Base-by-base conservation (phyloP, 306 rosid genomes). In the Rosa lucieae region DNA sequence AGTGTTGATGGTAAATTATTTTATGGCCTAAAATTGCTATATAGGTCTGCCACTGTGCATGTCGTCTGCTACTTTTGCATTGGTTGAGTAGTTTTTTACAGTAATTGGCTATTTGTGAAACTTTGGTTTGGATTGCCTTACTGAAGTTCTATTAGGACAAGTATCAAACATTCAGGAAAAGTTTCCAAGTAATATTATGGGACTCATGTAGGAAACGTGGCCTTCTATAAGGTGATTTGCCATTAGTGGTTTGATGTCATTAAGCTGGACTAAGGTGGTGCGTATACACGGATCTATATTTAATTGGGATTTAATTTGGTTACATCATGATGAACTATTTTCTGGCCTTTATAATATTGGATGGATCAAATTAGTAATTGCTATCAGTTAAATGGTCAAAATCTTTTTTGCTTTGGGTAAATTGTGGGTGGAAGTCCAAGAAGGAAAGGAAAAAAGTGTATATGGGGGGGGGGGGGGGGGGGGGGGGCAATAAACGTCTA, bases 1-100 rank as follows among this genome's bases (percentile, higher is more conserved):
- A 95, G 99, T 82, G 77, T 82, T 69, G 99, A 95, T 81, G 99
- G 99, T 93, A 89, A 58, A 47, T 20, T 39, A 26, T 47, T 21
- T 8, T 13, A 6, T 20, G 67, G 32, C 58, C 48, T 14, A 69
- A 18, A 39, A 9, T 17, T 26, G 23, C 11, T 18, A 3, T 10
- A 1, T 39, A 17, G 21, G 10, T 65, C 35, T 32, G 17, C 9
- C 12, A 10, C 70, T 26, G 5, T 69, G 47, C 32, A 40, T 42
- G 43, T 26, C 8, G 10, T 75, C 26, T 9, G 44, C 58, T 46
- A 15, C 79, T 9, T 75, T 8, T 13, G 67, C n/a, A 55, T 53
- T 20, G 5, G 1, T 59, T 5, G 77, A 43, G 1, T 29, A 20
- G 55, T 66, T 42, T 32, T 1, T 35, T 12, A 10, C 18, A n/a